Base-by-base conservation (phyloP, 768 basidiomycete species). In the Naganishia kalamii region DNA sequence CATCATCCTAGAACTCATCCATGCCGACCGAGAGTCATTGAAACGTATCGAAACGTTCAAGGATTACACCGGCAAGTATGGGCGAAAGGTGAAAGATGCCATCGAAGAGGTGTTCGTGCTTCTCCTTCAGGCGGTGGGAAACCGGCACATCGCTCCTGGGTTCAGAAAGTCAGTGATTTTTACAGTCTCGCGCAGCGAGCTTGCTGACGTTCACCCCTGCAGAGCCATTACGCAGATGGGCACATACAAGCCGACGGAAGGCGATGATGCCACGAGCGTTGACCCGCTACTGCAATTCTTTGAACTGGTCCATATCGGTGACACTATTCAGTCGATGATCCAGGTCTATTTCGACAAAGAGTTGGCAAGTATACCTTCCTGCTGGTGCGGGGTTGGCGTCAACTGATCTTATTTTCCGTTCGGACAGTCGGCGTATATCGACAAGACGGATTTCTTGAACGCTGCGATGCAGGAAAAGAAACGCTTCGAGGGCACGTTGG, bases 271-370 rank as follows among this genome's bases (percentile, higher is more conserved):
- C 40, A 85, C 85, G 25, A 87, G 85, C 69, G 93, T 98, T 2
- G 92, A 93, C 0, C 96, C 96, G 0, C 79, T 99, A 2, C 80
- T 97, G 43, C 93, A 98, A 75, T 98, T 98, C 80, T 97, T 99
- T 69, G 94, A 98, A 80, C 82, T 98, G 25, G 94, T 94, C 0
- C 96, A 98, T 79, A 82, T 98, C 17, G 96, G 92, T 0, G 94
- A 99, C 74, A 99, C 90, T 17, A 97, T 98, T 47, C 91, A 94
- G 78, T 90, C 87, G 19, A 97, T 98, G 86, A 86, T 96, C 6
- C 92, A 99, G 70, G 96, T 97, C 1, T 99, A 93, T 77, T 99
- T 94, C 73, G 96, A 98, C 74, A 93, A 93, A 73, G 94, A 96
- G 71, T 80, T 98, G 79, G 90, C 89, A 67, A 27, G 86, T 75